Conservation (phyloP, 352 stramenopile genomes). For the Globisporangium cylindrosporum region DNA sequence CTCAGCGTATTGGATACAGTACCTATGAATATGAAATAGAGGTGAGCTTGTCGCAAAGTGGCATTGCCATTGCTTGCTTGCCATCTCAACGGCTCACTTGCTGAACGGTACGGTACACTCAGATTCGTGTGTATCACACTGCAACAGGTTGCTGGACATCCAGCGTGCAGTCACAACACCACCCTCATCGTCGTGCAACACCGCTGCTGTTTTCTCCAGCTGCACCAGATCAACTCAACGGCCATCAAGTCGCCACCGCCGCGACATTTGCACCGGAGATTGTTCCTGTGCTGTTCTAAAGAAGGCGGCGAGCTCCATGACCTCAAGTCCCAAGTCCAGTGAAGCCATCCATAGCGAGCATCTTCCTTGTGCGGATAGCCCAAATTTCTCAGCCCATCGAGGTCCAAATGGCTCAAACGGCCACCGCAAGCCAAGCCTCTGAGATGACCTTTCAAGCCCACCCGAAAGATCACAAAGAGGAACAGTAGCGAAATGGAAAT, state of each 20-base stretch:
- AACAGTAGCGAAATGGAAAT: neutral
- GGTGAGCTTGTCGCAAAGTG: neutral
- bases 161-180: neutral
- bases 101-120: neutral
- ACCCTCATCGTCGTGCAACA: neutral
- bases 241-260: neutral
- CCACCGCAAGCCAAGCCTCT: neutral
- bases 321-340: neutral
- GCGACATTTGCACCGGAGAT: neutral
- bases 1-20: neutral
- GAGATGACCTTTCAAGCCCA: neutral
- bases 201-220: neutral
- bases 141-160: neutral
- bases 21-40: neutral
- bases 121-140: neutral
- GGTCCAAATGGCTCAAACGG: neutral
- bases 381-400: neutral
- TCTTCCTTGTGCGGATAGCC: neutral
- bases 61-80: neutral
- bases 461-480: neutral
- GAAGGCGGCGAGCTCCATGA: neutral
- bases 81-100: neutral
- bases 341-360: neutral
- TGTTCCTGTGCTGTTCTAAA: neutral
- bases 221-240: neutral